These are phyloP conservation scores for Talaromyces islandicus DNA, from an alignment of 2,329 filamentous ascomycete genomes.

Conservation along the genomic window DNA sequence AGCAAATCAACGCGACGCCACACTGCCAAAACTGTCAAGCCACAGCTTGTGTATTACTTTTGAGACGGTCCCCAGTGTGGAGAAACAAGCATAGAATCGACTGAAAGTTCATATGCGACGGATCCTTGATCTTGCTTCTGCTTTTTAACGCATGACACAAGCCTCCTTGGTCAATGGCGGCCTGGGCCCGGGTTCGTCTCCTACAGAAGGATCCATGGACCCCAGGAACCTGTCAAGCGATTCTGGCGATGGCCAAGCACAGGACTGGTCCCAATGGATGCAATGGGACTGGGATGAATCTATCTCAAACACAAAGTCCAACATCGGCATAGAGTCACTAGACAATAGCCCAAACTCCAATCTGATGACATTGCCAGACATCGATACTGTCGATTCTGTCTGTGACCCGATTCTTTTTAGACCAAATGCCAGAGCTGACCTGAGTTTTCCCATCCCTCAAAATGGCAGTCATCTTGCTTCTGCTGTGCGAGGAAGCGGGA, in stretches of 20 bases:
- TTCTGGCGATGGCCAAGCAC: slow-evolving; percentile 22
- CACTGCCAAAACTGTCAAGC: neutral
- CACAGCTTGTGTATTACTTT: neutral
- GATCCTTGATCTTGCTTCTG: neutral
- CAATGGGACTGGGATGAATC: slow-evolving; percentile 35
- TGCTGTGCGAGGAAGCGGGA: slow-evolving; percentile 11
- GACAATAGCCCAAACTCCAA: slow-evolving; percentile 15
- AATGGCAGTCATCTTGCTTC: neutral
- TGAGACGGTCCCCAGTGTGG: neutral
- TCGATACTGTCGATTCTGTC: neutral
- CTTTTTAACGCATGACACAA: slow-evolving; percentile 3
- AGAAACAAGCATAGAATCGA: neutral
- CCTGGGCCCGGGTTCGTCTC: slow-evolving; percentile 1
- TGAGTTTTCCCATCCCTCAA: neutral
- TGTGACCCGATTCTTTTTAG: neutral
- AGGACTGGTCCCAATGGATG: slow-evolving; percentile 43
- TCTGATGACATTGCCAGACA: slow-evolving; percentile 16
- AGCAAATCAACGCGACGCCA: neutral
- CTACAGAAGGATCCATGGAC: slow-evolving; percentile 7
- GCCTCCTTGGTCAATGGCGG: slow-evolving; percentile 8
- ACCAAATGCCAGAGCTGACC: neutral
- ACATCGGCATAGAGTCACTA: slow-evolving; percentile 19
- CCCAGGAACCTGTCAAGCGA: neutral
- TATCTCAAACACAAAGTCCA: slow-evolving; percentile 24
- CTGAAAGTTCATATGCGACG: neutral